Conservation (phyloP, 2,329 filamentous ascomycete species). For the Aspergillus chevalieri region DNA sequence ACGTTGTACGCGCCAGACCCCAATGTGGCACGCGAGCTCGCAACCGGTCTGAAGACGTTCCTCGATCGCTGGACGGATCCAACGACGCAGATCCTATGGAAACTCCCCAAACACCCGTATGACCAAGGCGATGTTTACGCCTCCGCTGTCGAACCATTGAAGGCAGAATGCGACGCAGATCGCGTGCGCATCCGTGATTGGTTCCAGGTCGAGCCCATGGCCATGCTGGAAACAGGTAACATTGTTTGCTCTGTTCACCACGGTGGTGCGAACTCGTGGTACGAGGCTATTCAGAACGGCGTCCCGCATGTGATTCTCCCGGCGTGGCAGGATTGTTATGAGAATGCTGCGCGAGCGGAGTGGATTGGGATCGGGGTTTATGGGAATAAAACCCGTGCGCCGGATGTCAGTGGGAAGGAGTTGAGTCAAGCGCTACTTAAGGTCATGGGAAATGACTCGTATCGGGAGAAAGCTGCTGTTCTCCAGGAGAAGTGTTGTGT, state of each 20-base stretch:
- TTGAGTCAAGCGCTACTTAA: constrained; percentile 21
- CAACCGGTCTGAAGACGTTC: constrained; percentile 29
- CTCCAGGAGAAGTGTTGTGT: constrained; percentile 13
- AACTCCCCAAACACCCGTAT: constrained; percentile 24
- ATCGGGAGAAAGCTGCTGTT: constrained; percentile 11
- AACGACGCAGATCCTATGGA: constrained; percentile 36
- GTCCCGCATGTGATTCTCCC: constrained; percentile 43
- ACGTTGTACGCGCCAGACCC: constrained; percentile 30
- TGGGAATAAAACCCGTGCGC: constrained; percentile 27
- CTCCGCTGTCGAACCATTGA: constrained; percentile 16
- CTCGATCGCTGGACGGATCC: constrained; percentile 23
- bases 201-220: constrained; percentile 37
- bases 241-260: constrained; percentile 40
- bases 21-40: constrained; percentile 36
- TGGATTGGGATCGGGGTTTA: constrained; percentile 38
- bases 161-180: constrained; percentile 21
- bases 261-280: constrained; percentile 43
- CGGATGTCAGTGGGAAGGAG: constrained; percentile 23
- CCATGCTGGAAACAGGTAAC: constrained; percentile 28
- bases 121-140: constrained; percentile 15
- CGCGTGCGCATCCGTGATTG: constrained; percentile 37
- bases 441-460: constrained; percentile 14
- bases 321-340: constrained; percentile 41
- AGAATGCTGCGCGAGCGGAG: constrained; percentile 38
- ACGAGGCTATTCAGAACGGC: constrained; percentile 40